phyloP scores from a whole-genome alignment of 306 rosid species.

The Dalbergia cultrata region DNA sequence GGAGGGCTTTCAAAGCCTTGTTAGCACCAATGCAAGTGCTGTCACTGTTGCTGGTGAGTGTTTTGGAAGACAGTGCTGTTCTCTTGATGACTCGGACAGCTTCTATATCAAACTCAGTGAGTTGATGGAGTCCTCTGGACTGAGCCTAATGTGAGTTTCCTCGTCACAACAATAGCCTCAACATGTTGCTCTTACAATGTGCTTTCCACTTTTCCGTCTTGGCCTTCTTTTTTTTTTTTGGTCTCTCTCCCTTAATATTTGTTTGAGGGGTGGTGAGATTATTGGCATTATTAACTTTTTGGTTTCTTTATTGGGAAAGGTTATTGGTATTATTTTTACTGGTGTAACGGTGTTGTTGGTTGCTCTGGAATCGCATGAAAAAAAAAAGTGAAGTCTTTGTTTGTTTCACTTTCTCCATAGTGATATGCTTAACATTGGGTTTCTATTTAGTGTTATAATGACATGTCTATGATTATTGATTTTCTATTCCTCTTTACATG shows the following conservation, averaged over 20 bases:
- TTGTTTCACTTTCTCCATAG: too few species aligned
- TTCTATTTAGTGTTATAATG: too few species aligned
- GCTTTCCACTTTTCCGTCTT: background rate
- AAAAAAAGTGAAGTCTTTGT: slow-evolving; percentile 20
- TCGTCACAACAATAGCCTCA: background rate
- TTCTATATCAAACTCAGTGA: slow-evolving; percentile 51
- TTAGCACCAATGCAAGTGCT: background rate
- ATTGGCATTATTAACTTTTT: background rate
- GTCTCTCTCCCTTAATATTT: background rate
- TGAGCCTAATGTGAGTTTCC: slow-evolving; percentile 48
- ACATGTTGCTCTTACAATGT: background rate
- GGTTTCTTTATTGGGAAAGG: background rate
- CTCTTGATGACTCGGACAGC: slow-evolving; percentile 9
- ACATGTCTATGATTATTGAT: too few species aligned
- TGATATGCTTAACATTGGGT: too few species aligned
- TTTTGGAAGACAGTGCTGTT: background rate
- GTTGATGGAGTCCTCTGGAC: slow-evolving; percentile 48
- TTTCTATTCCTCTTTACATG: too few species aligned
- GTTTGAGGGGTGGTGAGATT: background rate
- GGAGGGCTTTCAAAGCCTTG: slow-evolving; percentile 20
- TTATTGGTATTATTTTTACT: background rate
- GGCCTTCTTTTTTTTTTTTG: background rate
- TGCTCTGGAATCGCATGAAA: slow-evolving; percentile 4
- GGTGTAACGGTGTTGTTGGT: background rate
- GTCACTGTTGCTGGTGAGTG: background rate